Evolutionary conservation across 306 rosid species (phyloP).

Genomic region (Trifolium repens): DNA sequence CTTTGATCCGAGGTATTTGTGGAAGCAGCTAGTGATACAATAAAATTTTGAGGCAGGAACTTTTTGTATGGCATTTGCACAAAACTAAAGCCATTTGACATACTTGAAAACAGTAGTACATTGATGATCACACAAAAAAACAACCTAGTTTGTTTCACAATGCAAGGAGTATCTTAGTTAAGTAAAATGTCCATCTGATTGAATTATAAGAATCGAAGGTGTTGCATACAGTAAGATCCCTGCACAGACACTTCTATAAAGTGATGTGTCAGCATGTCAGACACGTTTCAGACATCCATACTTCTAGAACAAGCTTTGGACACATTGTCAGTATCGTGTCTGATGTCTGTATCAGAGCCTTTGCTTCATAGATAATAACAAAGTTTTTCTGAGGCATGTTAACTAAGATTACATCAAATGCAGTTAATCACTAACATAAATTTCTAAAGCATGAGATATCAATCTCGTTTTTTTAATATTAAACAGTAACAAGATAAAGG

Average conservation of each 20-base stretch:
- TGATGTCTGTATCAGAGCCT: no score
- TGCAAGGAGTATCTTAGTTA: constrained; percentile 1
- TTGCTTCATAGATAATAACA: no score
- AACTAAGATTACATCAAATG: constrained; percentile 18
- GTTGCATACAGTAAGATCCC: neutral
- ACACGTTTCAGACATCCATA: neutral
- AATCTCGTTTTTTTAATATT: neutral
- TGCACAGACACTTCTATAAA: neutral
- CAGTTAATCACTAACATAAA: neutral
- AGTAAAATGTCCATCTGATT: constrained; percentile 1
- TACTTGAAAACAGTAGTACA: neutral
- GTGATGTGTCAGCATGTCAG: neutral
- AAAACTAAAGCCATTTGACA: neutral
- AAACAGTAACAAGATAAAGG: neutral
- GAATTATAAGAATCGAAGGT: constrained; percentile 17
- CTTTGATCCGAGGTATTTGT: neutral
- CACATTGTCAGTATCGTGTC: neutral
- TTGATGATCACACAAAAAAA: neutral
- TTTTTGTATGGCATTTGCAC: neutral
- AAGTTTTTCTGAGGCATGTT: neutral
- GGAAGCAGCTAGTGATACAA: neutral
- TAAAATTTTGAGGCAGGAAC: constrained; percentile 5
- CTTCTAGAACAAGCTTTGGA: neutral
- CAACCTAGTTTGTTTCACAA: constrained; percentile 12
- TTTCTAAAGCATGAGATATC: neutral